Conservation (phyloP, 495 filamentous ascomycete genomes). For the Rusavskia elegans region DNA sequence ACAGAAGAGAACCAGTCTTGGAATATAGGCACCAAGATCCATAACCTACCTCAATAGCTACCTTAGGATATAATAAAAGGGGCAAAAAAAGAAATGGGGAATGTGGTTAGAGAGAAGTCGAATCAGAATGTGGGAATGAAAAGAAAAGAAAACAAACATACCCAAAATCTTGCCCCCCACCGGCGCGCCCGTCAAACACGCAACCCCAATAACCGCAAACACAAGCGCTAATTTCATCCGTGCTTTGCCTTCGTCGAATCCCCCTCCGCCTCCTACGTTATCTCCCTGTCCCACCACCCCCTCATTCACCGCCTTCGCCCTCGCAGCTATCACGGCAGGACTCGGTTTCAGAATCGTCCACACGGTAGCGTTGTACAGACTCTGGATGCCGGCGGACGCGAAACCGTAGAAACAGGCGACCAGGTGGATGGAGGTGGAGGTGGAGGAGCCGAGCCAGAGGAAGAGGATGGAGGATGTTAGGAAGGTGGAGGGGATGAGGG, state of each 20-base stretch:
- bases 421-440: slow-evolving; percentile 34
- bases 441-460: slow-evolving; percentile 44
- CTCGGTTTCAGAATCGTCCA: slow-evolving; percentile 28
- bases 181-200: slow-evolving; percentile 57
- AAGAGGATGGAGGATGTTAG: slow-evolving; percentile 37
- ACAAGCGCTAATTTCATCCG: slow-evolving; percentile 69
- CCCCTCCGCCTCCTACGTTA: slow-evolving; percentile 15
- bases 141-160: background rate
- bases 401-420: slow-evolving; percentile 49
- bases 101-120: no score
- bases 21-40: no score
- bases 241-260: slow-evolving; percentile 44
- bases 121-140: no score
- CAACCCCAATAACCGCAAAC: slow-evolving; percentile 58
- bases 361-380: slow-evolving; percentile 39
- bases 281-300: background rate
- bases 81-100: no score
- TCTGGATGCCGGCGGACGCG: slow-evolving; percentile 50
- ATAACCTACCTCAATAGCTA: no score
- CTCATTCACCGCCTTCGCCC: background rate
- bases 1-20: no score
- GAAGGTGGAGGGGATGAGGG: slow-evolving; percentile 37
- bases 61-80: no score
- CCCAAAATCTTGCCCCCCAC: slow-evolving; percentile 40
- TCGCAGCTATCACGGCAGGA: background rate